Percentiles rank a stretch among this genome's conserved stretches.
Conservation (phyloP, 257 asterid genomes). For the Solanum paucissectum region DNA sequence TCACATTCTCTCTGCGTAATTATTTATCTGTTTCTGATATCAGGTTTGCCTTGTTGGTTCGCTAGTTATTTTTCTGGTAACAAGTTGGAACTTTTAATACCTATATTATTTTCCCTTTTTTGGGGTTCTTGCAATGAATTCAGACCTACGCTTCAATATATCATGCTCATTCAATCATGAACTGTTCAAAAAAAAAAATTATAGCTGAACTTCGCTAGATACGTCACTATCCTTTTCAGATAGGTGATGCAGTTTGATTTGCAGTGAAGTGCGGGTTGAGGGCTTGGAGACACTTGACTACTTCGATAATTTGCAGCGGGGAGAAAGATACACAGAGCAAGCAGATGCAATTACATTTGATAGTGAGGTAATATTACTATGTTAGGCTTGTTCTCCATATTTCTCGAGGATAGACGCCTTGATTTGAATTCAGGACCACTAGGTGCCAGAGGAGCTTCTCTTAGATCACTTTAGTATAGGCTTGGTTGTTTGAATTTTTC, state of each 20-base stretch:
- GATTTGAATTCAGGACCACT: background rate
- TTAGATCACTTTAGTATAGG: background rate
- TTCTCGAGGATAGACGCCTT: background rate
- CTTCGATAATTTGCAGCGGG: conserved; percentile 53
- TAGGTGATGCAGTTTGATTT: conserved; percentile 38
- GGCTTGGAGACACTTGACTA: conserved; percentile 89
- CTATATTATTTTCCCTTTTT: background rate
- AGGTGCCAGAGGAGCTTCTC: conserved; percentile 1
- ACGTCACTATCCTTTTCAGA: conserved; percentile 15
- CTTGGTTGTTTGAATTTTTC: background rate
- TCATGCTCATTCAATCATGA: background rate
- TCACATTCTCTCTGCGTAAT: conserved; percentile 60
- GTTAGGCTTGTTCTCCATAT: background rate
- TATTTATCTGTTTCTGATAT: conserved; percentile 68
- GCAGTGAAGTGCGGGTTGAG: conserved; percentile 86
- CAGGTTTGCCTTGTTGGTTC: conserved; percentile 38
- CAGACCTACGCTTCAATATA: background rate
- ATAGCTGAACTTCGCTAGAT: conserved; percentile 12
- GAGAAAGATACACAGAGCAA: conserved; percentile 70
- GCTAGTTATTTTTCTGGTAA: conserved; percentile 3
- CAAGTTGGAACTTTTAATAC: conserved; percentile 1
- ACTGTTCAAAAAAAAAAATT: background rate
- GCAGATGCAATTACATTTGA: conserved; percentile 91
- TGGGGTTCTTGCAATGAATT: background rate
- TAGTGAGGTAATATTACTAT: conserved; percentile 47